These are phyloP conservation scores for Forsythia viridissima DNA, from an alignment of 257 asterid genomes.

Conservation along the genomic window DNA sequence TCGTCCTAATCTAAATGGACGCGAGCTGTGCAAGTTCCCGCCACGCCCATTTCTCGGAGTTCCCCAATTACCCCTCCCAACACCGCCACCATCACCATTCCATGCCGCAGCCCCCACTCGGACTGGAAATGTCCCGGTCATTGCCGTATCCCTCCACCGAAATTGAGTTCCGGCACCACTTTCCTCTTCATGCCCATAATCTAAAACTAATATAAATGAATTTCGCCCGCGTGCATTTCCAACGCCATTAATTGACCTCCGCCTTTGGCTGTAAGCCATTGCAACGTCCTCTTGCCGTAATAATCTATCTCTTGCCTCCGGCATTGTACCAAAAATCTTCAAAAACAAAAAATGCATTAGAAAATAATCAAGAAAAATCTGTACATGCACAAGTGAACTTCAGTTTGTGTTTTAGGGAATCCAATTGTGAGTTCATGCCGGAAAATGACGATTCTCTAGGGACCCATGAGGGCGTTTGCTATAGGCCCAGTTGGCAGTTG, in stretches of 20 bases:
- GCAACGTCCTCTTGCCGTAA: constrained; percentile 41
- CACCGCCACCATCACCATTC: neutral
- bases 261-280: constrained; percentile 30
- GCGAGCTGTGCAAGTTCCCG: too few species aligned
- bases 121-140: constrained; percentile 40
- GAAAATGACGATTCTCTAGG: too few species aligned
- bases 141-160: constrained; percentile 42
- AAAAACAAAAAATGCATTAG: neutral
- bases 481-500: neutral
- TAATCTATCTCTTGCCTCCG: constrained; percentile 55
- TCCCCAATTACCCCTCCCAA: constrained; percentile 32
- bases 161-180: constrained; percentile 32
- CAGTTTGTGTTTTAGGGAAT: too few species aligned
- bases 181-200: constrained; percentile 15
- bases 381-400: too few species aligned
- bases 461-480: neutral
- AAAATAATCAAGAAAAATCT: neutral
- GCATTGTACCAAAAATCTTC: constrained; percentile 39
- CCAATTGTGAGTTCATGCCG: neutral
- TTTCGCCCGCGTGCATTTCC: constrained; percentile 19
- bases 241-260: constrained; percentile 20
- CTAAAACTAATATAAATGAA: constrained; percentile 17
- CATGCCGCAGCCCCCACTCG: constrained; percentile 12
- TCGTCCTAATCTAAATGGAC: constrained; percentile 27
- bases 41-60: constrained; percentile 40